Percentiles rank a stretch among this genome's conserved stretches.
Evolutionary conservation across 805 yeast genomes (phyloP).

Genomic region (Wickerhamiella dianesei): DNA sequence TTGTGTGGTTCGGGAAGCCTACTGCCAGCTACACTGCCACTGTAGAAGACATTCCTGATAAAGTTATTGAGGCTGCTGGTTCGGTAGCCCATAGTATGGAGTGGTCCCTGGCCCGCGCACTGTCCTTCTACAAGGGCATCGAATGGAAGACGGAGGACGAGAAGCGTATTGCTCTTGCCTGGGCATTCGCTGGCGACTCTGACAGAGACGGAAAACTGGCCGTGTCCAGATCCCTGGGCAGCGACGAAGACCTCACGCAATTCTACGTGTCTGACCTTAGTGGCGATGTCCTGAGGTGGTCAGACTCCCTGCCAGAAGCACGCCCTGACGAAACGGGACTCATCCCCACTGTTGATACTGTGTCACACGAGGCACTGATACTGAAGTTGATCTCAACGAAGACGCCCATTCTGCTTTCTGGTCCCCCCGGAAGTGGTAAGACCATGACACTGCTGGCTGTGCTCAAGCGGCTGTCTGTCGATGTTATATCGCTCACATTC

Average conservation of each 20-base stretch:
- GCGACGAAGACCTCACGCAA: constrained; percentile 26
- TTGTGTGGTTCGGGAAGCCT: constrained; percentile 39
- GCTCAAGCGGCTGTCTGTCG: constrained; percentile 44
- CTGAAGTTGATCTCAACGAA: constrained; percentile 42
- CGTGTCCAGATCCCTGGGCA: constrained; percentile 6
- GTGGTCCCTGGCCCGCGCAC: constrained; percentile 27
- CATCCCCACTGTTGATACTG: constrained; percentile 69
- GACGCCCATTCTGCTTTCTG: constrained; percentile 60
- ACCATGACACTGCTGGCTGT: constrained; percentile 78
- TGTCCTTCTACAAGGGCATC: constrained; percentile 31
- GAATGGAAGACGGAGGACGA: constrained; percentile 18
- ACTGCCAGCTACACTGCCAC: constrained; percentile 1
- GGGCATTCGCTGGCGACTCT: constrained; percentile 57
- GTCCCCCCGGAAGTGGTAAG: constrained; percentile 97
- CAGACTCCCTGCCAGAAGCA: constrained; percentile 22
- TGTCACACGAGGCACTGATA: constrained; percentile 49
- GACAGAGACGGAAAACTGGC: constrained; percentile 4
- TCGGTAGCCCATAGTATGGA: constrained; percentile 40
- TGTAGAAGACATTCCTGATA: constrained; percentile 9
- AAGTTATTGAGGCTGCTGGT: constrained; percentile 19
- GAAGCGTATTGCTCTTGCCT: constrained; percentile 30
- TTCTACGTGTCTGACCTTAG: constrained; percentile 34
- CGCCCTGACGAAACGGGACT: constrained; percentile 32
- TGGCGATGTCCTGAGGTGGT: constrained; percentile 34
- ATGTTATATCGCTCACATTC: constrained; percentile 59